These are phyloP conservation scores for Neofusicoccum sp. DNA, from an alignment of 2,329 filamentous ascomycete species.

Conservation along the genomic window DNA sequence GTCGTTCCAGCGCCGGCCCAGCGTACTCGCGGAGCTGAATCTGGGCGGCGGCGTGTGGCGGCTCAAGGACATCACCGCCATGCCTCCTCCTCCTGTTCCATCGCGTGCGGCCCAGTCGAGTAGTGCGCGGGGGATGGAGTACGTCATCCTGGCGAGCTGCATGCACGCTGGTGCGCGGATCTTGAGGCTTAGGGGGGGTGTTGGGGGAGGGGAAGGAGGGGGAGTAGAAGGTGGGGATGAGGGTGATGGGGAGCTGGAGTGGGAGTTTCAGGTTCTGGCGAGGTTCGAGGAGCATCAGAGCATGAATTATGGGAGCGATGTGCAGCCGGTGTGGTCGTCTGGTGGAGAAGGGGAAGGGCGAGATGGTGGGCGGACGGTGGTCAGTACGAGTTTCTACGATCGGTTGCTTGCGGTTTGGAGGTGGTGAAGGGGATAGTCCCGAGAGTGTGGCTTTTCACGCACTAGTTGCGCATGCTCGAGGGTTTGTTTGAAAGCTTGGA, in stretches of 20 bases:
- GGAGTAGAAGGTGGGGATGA: slow-evolving; percentile 29
- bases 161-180: slow-evolving; percentile 87
- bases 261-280: slow-evolving; percentile 66
- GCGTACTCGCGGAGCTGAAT: slow-evolving; percentile 64
- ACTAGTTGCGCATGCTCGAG: too few species aligned
- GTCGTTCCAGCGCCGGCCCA: slow-evolving; percentile 36
- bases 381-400: slow-evolving; percentile 80
- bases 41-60: slow-evolving; percentile 88
- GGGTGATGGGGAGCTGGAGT: slow-evolving; percentile 38
- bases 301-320: slow-evolving; percentile 92
- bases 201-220: slow-evolving; percentile 27
- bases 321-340: slow-evolving; percentile 47
- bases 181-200: slow-evolving; percentile 46
- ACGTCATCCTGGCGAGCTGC: slow-evolving; percentile 77
- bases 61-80: slow-evolving; percentile 62
- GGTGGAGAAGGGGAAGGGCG: slow-evolving; percentile 25
- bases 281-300: slow-evolving; percentile 84
- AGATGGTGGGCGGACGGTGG: slow-evolving; percentile 46
- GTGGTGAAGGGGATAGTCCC: slow-evolving; percentile 14
- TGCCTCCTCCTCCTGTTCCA: slow-evolving; percentile 20
- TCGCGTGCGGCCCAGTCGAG: slow-evolving; percentile 22
- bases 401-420: slow-evolving; percentile 69
- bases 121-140: slow-evolving; percentile 28
- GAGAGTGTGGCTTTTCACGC: too few species aligned
- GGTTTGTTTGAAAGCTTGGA: too few species aligned